Conservation (phyloP, 257 asterid species). For the Paulownia fortunei region DNA sequence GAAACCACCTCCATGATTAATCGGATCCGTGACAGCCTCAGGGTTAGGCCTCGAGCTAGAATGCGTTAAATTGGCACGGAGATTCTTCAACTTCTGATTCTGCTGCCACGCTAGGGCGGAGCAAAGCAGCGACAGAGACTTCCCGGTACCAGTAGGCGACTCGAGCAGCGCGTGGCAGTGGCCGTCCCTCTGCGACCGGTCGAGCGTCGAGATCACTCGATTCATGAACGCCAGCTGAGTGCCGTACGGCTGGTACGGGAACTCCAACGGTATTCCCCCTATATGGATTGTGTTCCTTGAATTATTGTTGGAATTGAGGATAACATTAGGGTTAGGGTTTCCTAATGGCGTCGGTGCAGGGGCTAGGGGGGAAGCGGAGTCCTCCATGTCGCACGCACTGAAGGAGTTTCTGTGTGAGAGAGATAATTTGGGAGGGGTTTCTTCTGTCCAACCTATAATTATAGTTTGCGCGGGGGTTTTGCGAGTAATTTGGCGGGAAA, state of each 20-base stretch:
- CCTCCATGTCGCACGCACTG: constrained; percentile 34
- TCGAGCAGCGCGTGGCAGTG: constrained; percentile 89
- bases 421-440: background rate
- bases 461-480: background rate
- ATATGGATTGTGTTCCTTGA: constrained; percentile 54
- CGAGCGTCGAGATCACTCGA: constrained; percentile 84
- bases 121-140: constrained; percentile 89
- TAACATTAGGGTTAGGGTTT: constrained; percentile 36
- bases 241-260: constrained; percentile 95
- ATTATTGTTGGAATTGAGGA: constrained; percentile 20
- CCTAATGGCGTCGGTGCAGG: constrained; percentile 1
- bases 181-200: constrained; percentile 73
- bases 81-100: constrained; percentile 52
- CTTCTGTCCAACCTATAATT: background rate
- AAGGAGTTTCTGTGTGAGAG: background rate
- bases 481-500: too few species aligned
- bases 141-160: constrained; percentile 99
- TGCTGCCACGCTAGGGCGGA: constrained; percentile 94
- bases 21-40: constrained; percentile 71
- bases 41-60: constrained; percentile 70
- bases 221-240: constrained; percentile 89
- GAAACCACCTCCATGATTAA: constrained; percentile 89
- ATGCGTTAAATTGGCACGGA: constrained; percentile 39
- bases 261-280: constrained; percentile 90
- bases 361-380: constrained; percentile 18